phyloP scores from a whole-genome alignment of 2,329 filamentous ascomycete species.

The Sclerotinia trifoliorum region DNA sequence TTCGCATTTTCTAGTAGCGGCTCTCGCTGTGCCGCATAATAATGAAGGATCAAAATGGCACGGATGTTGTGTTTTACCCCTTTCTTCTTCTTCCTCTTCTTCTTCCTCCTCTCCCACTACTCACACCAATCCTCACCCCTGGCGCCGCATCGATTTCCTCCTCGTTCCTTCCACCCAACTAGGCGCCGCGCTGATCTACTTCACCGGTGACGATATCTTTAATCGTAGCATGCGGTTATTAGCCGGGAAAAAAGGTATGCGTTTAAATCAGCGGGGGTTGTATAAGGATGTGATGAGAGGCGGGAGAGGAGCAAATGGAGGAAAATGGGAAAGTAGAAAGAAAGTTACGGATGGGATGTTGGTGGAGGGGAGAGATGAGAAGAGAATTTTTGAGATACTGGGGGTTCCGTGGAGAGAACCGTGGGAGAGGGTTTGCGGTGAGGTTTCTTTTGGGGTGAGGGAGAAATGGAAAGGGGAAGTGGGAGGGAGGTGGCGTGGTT shows the following conservation, averaged over 20 bases:
- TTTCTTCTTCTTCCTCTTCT: constrained; percentile 39
- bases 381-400: constrained; percentile 74
- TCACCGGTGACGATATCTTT: constrained; percentile 93
- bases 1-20: constrained; percentile 65
- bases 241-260: constrained; percentile 77
- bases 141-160: constrained; percentile 82
- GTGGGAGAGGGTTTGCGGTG: constrained; percentile 65
- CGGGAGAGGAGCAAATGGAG: constrained; percentile 43
- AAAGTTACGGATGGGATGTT: constrained; percentile 67
- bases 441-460: background rate
- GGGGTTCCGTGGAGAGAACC: constrained; percentile 84
- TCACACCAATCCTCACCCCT: constrained; percentile 45
- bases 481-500: no score
- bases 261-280: constrained; percentile 79
- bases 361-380: constrained; percentile 74
- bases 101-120: constrained; percentile 37
- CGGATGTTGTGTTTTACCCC: constrained; percentile 73
- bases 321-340: constrained; percentile 44
- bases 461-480: no score
- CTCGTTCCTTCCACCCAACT: constrained; percentile 77
- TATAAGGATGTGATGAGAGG: constrained; percentile 69
- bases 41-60: constrained; percentile 76
- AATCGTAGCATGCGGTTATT: constrained; percentile 81
- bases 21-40: constrained; percentile 57
- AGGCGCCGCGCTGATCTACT: constrained; percentile 88